phyloP scores from a whole-genome alignment of 1,284 basidiomycete genomes.

The Erythrobasidium hasegawianum region DNA sequence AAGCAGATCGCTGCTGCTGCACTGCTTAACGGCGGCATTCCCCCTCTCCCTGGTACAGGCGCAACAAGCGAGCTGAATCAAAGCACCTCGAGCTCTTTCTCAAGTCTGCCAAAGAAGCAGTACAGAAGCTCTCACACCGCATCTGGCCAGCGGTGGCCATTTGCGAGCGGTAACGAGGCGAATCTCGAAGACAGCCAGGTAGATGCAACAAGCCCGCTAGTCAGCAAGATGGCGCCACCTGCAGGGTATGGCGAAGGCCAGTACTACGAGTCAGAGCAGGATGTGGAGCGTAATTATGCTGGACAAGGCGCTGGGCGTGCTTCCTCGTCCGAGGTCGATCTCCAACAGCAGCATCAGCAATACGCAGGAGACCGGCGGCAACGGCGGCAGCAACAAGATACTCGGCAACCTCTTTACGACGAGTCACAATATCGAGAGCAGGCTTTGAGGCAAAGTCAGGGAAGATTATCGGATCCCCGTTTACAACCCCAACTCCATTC shows the following conservation, averaged over 20 bases:
- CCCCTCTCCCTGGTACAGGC: not conserved
- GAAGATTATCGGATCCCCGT: not conserved
- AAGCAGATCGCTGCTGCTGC: not conserved
- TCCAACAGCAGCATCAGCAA: not conserved
- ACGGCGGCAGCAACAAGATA: not conserved
- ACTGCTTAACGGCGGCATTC: not conserved
- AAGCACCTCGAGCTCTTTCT: not conserved
- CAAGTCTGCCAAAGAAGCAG: not conserved
- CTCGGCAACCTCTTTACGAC: not conserved
- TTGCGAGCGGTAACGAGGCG: not conserved
- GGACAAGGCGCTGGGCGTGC: not conserved
- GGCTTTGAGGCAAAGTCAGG: not conserved
- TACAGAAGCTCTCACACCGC: not conserved
- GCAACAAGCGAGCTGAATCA: not conserved
- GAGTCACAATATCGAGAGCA: not conserved
- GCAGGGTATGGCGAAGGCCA: not conserved
- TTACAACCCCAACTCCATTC: not conserved
- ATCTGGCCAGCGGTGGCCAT: not conserved
- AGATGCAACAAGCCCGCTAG: not conserved
- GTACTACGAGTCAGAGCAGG: not conserved
- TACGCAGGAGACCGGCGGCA: not conserved
- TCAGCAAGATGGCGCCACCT: not conserved
- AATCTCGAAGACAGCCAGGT: not conserved
- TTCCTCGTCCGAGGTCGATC: not conserved
- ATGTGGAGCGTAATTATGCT: not conserved